These are phyloP conservation scores for Aureobasidium pullulans DNA, from an alignment of 2,329 filamentous ascomycete genomes.

Conservation along the genomic window DNA sequence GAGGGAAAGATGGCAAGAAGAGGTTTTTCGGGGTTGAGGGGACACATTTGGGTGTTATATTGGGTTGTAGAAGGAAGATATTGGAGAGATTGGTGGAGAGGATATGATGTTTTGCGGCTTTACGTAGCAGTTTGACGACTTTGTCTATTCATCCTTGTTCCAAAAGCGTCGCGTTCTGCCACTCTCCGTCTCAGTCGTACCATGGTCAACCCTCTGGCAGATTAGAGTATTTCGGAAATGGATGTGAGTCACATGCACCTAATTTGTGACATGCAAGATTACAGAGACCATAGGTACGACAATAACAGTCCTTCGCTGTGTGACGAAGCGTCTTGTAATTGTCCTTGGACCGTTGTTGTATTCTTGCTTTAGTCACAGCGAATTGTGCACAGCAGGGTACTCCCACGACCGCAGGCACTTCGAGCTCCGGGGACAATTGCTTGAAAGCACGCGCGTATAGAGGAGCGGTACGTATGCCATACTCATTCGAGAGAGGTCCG, in stretches of 20 bases:
- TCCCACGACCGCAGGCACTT: slow-evolving; percentile 39
- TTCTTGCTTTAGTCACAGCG: slow-evolving; percentile 42
- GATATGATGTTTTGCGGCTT: too few relatives aligned
- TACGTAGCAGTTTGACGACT: too few relatives aligned
- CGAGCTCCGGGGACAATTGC: slow-evolving; percentile 36
- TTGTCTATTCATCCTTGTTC: too few relatives aligned
- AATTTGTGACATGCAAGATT: slow-evolving; percentile 34
- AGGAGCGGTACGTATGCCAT: slow-evolving; percentile 35
- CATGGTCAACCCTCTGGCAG: slow-evolving; percentile 57
- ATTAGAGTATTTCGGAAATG: slow-evolving; percentile 49
- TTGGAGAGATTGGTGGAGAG: too few relatives aligned
- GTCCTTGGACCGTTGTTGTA: slow-evolving; percentile 36
- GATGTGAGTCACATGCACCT: slow-evolving; percentile 50
- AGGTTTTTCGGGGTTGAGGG: too few relatives aligned
- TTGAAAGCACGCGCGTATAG: slow-evolving; percentile 43
- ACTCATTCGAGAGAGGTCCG: slow-evolving; percentile 32
- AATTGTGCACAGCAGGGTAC: slow-evolving; percentile 51
- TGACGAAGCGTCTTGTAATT: slow-evolving; percentile 43
- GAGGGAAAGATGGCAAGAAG: too few relatives aligned
- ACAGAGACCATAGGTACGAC: slow-evolving; percentile 59
- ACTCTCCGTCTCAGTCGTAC: slow-evolving; percentile 44
- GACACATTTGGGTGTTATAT: too few relatives aligned
- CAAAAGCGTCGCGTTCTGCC: background rate
- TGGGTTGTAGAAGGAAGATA: too few relatives aligned
- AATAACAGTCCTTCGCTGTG: slow-evolving; percentile 55